Percentiles rank a stretch among this genome's conserved stretches.
Conservation (phyloP, 768 basidiomycete species). For the Mycena pura region DNA sequence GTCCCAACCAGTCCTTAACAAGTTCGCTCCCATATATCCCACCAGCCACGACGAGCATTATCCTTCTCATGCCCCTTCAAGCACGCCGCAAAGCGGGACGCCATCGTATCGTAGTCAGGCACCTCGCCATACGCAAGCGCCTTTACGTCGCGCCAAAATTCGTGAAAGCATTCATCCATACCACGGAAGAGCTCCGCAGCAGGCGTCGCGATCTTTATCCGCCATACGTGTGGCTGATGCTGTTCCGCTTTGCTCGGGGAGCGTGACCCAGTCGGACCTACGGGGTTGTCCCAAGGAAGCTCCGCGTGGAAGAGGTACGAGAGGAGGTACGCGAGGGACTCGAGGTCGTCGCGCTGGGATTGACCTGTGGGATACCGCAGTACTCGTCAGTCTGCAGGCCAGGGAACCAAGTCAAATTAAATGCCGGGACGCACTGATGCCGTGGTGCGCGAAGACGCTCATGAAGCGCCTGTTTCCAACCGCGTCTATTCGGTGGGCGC, state of each 20-base stretch:
- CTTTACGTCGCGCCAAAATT: constrained; percentile 40
- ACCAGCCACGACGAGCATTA: neutral
- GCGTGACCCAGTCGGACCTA: neutral
- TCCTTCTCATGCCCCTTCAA: constrained; percentile 18
- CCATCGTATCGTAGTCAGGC: constrained; percentile 37
- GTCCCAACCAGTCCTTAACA: too few relatives aligned
- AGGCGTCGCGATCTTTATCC: constrained; percentile 37
- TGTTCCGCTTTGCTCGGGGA: neutral
- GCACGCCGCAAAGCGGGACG: constrained; percentile 28
- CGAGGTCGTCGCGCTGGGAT: constrained; percentile 45
- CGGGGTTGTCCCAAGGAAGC: constrained; percentile 39
- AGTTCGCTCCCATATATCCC: constrained; percentile 19
- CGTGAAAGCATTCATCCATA: constrained; percentile 35
- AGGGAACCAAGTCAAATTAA: neutral
- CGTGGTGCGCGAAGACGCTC: constrained; percentile 40
- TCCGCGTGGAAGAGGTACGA: constrained; percentile 38
- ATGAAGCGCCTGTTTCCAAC: constrained; percentile 40
- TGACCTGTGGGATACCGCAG: constrained; percentile 32
- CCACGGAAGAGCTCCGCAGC: constrained; percentile 33
- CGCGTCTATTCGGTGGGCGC: constrained; percentile 24
- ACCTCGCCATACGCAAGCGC: constrained; percentile 38
- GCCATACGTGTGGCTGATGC: constrained; percentile 33
- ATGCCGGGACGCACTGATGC: constrained; percentile 33
- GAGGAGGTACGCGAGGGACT: constrained; percentile 43
- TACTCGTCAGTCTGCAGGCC: neutral